These are phyloP conservation scores for Coemansia sp. DNA, from an alignment of 192 early-diverging fungal genomes.

Conservation along the genomic window DNA sequence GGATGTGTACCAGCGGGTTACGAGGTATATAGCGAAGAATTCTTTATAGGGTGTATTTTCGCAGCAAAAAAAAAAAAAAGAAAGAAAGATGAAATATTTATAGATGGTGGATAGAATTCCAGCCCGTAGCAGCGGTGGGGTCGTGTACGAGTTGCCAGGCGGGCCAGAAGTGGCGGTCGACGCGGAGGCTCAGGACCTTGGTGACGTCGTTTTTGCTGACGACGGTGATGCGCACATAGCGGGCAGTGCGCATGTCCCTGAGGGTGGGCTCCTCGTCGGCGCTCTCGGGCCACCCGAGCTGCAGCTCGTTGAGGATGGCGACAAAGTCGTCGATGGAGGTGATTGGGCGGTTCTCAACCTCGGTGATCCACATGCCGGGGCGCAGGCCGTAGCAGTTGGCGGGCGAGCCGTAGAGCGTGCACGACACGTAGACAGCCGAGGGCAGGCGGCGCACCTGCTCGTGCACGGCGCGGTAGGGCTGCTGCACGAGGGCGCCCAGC, in stretches of 20 bases:
- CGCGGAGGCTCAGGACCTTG: conserved; percentile 69
- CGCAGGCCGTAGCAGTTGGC: conserved; percentile 65
- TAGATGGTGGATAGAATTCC: conserved; percentile 36
- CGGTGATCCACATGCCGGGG: conserved; percentile 77
- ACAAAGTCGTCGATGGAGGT: conserved; percentile 65
- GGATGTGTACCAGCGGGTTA: too few species aligned
- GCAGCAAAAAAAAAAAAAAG: background rate
- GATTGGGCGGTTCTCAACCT: conserved; percentile 65
- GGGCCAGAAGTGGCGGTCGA: conserved; percentile 78
- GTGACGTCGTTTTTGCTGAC: conserved; percentile 57
- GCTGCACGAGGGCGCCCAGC: conserved; percentile 83
- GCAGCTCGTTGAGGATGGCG: conserved; percentile 39
- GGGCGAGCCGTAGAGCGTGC: conserved; percentile 73
- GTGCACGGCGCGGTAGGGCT: conserved; percentile 70
- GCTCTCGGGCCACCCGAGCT: conserved; percentile 1
- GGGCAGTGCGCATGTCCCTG: conserved; percentile 7
- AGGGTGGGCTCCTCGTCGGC: background rate
- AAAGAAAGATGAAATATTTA: conserved; percentile 6
- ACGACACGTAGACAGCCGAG: conserved; percentile 66
- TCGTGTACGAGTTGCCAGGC: conserved; percentile 66
- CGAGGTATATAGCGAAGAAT: conserved; percentile 17
- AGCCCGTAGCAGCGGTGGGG: conserved; percentile 48
- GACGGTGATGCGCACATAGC: conserved; percentile 49
- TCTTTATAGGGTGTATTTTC: conserved; percentile 1
- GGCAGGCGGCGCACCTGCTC: conserved; percentile 70